Conservation (phyloP, 2,329 filamentous ascomycete species). For the Cryphonectria nitschkei region DNA sequence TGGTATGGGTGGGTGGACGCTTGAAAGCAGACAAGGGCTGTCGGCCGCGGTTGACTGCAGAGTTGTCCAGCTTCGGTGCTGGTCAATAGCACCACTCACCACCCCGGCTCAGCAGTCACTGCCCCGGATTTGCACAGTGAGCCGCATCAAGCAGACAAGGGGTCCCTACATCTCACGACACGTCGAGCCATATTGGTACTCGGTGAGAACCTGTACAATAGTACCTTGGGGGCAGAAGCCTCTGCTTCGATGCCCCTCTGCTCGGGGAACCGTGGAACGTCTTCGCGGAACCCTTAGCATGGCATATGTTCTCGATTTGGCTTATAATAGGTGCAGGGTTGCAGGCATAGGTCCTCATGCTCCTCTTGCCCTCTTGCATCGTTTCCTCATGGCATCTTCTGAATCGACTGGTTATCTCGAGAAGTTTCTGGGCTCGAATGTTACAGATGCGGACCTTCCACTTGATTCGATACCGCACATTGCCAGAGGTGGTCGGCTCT, state of each 20-base stretch:
- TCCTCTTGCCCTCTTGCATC: background rate
- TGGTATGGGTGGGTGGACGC: background rate
- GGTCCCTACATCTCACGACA: conserved; percentile 22
- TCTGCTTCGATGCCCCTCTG: background rate
- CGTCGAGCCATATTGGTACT: conserved; percentile 22
- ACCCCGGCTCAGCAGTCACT: conserved; percentile 25
- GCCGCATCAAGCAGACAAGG: conserved; percentile 24
- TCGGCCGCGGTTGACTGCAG: conserved; percentile 12
- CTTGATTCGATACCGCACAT: background rate
- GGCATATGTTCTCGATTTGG: background rate
- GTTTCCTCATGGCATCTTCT: background rate
- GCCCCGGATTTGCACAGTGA: conserved; percentile 29
- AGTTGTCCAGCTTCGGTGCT: conserved; percentile 17
- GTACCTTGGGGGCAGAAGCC: background rate
- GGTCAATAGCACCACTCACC: conserved; percentile 12
- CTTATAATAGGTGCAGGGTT: background rate
- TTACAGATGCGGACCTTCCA: conserved; percentile 4
- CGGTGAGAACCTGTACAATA: background rate
- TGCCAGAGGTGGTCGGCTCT: background rate
- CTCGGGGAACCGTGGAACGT: background rate
- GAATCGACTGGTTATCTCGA: background rate
- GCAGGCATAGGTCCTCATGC: background rate
- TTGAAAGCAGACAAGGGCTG: conserved; percentile 20
- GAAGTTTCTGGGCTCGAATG: background rate
- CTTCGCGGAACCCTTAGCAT: background rate